Base-by-base conservation (phyloP, 2,329 filamentous ascomycete genomes). In the Ophiosphaerella narmari region DNA sequence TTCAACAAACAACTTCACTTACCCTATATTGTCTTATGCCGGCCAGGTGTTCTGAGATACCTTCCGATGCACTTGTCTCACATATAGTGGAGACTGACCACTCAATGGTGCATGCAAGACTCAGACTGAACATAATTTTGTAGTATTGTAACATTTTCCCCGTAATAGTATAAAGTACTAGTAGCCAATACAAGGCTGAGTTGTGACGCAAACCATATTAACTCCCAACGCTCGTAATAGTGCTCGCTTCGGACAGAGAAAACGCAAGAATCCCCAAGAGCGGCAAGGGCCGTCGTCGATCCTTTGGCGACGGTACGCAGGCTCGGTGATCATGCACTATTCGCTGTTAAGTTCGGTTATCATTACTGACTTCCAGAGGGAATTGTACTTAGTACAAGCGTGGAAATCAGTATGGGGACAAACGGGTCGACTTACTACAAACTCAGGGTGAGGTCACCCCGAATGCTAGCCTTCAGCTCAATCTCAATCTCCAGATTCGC, bases 401-500 rank as follows among this genome's bases (percentile, higher is more conserved):
- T 54, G 48, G 48, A 50, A 57, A 57, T 59, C 51, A 61, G 55
- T 16, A 23, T 32, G 7, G 26, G 16, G 24, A 39, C n/a, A 37
- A 43, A 26, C 14, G 44, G 35, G 32, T 5, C 7, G 23, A 86
- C 84, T 79, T 81, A 90, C 88, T 88, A 84, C 66, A 94, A 80
- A 57, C 86, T 87, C 58, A 94, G 74, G 31, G 89, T 91, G 57
- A 95, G 75, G 76, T 95, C 91, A 67, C 91, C 91, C 64, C 91
- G 86, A 59, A 94, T 91, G 73, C 87, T 87, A 16, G 90, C 90
- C 80, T 94, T 94, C 54, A 94, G 81, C 64, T 91, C 87, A 54
- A 94, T 89, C 73, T 94, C 90, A 42, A 94, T 82, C 60, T 94
- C 90, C 49, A 94, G 78, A 73, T 92, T 91, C 47, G 91, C 77